Evolutionary conservation across 2,329 filamentous ascomycete species (phyloP).

Genomic region (Neofusicoccum cordaticola): DNA sequence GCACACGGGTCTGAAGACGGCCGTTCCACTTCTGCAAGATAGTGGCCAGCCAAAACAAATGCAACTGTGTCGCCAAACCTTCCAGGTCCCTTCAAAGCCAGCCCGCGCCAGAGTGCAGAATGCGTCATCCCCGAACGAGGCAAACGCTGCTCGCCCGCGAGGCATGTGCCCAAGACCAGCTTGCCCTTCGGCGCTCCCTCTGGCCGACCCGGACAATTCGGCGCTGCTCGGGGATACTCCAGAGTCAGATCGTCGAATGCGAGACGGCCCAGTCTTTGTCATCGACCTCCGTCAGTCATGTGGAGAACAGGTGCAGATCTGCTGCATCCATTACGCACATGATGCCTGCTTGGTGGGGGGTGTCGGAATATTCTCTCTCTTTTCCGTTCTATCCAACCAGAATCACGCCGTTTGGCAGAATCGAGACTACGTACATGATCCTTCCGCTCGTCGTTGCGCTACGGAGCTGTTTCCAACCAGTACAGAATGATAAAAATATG

Average conservation of each 20-base stretch:
- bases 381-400: conserved; percentile 7
- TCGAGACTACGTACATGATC: not conserved
- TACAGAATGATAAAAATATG: not conserved
- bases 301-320: conserved; percentile 10
- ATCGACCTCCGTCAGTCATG: conserved; percentile 7
- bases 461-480: not conserved
- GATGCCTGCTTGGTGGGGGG: not conserved
- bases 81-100: not conserved
- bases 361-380: not conserved
- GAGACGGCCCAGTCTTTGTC: conserved; percentile 7
- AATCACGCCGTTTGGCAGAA: not conserved
- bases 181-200: conserved; percentile 3
- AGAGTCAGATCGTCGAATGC: conserved; percentile 7
- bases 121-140: conserved; percentile 4
- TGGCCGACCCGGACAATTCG: conserved; percentile 5
- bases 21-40: conserved; percentile 11
- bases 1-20: not conserved
- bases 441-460: not conserved
- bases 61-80: not conserved
- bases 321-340: conserved; percentile 9
- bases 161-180: not conserved
- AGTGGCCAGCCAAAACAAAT: not conserved
- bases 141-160: not conserved
- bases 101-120: not conserved
- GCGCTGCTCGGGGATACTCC: conserved; percentile 4